Base-by-base conservation (phyloP, 768 basidiomycete genomes). In the Imleria badia region DNA sequence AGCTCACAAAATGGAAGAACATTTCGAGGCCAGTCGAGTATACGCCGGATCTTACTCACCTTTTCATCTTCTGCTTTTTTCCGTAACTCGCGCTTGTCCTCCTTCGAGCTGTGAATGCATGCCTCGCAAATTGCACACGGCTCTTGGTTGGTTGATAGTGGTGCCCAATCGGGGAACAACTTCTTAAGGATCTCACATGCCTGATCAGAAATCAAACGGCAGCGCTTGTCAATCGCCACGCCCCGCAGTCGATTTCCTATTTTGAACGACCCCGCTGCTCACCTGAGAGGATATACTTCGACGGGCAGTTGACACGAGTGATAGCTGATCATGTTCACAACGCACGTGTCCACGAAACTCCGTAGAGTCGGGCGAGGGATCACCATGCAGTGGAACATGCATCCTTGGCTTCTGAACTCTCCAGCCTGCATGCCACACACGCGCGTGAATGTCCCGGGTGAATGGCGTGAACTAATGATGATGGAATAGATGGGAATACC, bases 61-160 rank as follows among this genome's bases (percentile, higher is more conserved):
- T 89, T 91, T 72, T 92, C 91, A 19, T 87, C 83, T 65, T 91
- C 91, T 23, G 86, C 87, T 52, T 76, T 80, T 66, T 78, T 84
- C 38, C 86, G 83, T 39, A 78, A 58, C 58, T 82, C 85, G 38
- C 77, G 80, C 61, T 80, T 87, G 55, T 83, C 84, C 62, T 83
- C 84, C 62, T 78, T 81, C 8, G 81, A 83, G 33, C 74, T 76
- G 45, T 82, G 78, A 19, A 80, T 72, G 12, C 76, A 67, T 2
- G 78, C 77, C 52, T 83, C 81, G 61, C 92, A 94, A n/a, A 84
- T 61, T 3, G 78, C 63, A 60, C 92, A 94, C 15, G 72, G 66
- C 50, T 84, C 82, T 29, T 72, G 63, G 41, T 79, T 71, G 8
- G 76, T 77, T 4, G 79, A 67, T 35, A 82, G 62, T 7, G 89